These are phyloP conservation scores for Paraconiothyrium sp. DNA, from an alignment of 2,329 filamentous ascomycete genomes.

Conservation along the genomic window DNA sequence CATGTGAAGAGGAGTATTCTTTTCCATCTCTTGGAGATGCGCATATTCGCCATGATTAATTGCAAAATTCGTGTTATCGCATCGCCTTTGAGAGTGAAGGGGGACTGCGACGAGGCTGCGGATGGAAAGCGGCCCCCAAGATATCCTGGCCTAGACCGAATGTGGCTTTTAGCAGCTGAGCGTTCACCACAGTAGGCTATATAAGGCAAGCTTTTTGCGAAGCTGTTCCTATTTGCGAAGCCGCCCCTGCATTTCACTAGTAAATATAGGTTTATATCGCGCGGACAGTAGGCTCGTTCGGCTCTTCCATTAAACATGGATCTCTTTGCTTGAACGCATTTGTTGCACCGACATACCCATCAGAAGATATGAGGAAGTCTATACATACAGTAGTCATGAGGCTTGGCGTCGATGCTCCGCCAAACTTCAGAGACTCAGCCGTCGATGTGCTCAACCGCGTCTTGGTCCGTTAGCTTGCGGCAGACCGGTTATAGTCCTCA, in stretches of 20 bases:
- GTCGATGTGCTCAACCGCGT: too few relatives aligned
- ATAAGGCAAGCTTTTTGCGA: background rate
- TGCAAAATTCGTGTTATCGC: background rate
- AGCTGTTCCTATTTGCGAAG: background rate
- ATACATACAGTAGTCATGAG: too few relatives aligned
- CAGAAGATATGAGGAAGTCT: too few relatives aligned
- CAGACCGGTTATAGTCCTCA: too few relatives aligned
- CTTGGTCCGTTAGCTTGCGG: too few relatives aligned
- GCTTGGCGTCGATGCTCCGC: too few relatives aligned
- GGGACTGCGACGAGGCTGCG: background rate
- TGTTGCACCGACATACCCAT: too few relatives aligned
- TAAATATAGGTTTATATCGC: background rate
- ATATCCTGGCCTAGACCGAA: background rate
- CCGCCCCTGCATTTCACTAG: background rate
- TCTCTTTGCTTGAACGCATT: background rate
- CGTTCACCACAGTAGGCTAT: background rate
- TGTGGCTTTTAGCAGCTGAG: background rate
- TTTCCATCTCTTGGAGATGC: background rate
- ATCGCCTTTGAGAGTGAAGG: background rate
- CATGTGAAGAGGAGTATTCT: background rate
- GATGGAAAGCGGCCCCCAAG: background rate
- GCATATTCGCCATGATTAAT: background rate
- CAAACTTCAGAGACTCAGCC: too few relatives aligned
- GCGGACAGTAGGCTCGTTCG: background rate
- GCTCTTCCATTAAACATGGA: background rate